Conservation (phyloP, 208 protist species). For the Acanthamoeba sp. region DNA sequence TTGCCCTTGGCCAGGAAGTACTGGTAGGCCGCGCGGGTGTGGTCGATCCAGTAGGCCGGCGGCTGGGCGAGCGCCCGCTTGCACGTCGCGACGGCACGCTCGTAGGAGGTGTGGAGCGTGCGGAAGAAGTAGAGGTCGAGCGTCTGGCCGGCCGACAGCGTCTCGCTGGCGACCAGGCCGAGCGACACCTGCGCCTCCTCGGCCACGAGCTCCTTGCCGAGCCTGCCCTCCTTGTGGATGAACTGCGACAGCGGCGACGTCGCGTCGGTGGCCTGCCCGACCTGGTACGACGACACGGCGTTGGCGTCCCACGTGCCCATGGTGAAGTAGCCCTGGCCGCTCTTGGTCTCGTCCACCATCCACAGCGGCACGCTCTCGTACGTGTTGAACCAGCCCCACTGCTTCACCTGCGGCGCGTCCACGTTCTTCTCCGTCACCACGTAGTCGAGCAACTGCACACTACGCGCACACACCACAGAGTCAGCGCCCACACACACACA, state of each 20-base stretch:
- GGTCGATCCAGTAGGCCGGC: constrained; percentile 39
- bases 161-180: background rate
- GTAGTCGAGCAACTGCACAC: constrained; percentile 7
- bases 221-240: background rate
- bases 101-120: background rate
- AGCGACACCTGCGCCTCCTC: constrained; percentile 19
- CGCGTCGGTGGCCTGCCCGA: background rate
- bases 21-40: background rate
- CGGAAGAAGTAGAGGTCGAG: constrained; percentile 42
- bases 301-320: constrained; percentile 39
- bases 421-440: constrained; percentile 5
- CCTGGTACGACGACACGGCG: background rate
- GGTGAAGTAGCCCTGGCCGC: background rate
- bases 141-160: background rate
- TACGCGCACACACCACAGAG: background rate
- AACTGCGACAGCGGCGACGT: constrained; percentile 18
- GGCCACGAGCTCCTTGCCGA: constrained; percentile 20
- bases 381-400: constrained; percentile 38
- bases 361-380: constrained; percentile 23
- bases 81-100: background rate
- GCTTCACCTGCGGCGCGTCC: constrained; percentile 1
- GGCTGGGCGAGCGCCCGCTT: constrained; percentile 9
- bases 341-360: constrained; percentile 45
- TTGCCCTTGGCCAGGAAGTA: constrained; percentile 72
- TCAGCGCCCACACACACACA: too few species aligned